Evolutionary conservation across 495 filamentous ascomycete species (phyloP).

Genomic region (Podospora australis): DNA sequence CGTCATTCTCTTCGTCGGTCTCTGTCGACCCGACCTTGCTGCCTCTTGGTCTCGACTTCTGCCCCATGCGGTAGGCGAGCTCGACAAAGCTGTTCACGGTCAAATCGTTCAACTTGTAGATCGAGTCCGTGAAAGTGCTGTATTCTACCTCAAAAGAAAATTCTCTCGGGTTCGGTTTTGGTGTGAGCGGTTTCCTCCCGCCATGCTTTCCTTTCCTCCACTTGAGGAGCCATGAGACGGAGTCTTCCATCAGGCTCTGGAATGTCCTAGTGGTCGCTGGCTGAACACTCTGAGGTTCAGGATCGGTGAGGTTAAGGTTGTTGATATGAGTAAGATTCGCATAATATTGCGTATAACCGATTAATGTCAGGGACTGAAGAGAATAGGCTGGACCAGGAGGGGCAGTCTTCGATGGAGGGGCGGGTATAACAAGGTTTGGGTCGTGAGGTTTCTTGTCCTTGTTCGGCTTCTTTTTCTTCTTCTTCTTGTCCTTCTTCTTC

Average conservation of each 20-base stretch:
- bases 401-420: conserved; percentile 61
- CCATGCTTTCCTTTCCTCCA: conserved; percentile 52
- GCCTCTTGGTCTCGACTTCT: conserved; percentile 25
- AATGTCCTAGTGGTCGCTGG: conserved; percentile 3
- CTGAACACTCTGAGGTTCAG: conserved; percentile 29
- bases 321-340: conserved; percentile 89
- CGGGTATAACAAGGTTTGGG: conserved; percentile 59
- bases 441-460: conserved; percentile 51
- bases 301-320: conserved; percentile 31
- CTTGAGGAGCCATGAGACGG: conserved; percentile 23
- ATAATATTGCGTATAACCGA: conserved; percentile 82
- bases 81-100: conserved; percentile 76
- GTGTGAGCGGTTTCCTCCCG: conserved; percentile 44
- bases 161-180: conserved; percentile 49
- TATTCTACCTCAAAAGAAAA: conserved; percentile 85
- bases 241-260: background rate
- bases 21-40: conserved; percentile 10
- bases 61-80: conserved; percentile 71
- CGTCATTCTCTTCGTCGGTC: conserved; percentile 4
- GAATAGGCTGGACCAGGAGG: conserved; percentile 90
- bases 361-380: conserved; percentile 68
- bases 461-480: conserved; percentile 48
- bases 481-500: conserved; percentile 31
- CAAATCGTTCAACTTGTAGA: conserved; percentile 73
- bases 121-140: conserved; percentile 64